Percentiles rank a stretch among this genome's conserved stretches.
phyloP scores from a whole-genome alignment of 2,329 filamentous ascomycete species.

The Penicillium sp. region DNA sequence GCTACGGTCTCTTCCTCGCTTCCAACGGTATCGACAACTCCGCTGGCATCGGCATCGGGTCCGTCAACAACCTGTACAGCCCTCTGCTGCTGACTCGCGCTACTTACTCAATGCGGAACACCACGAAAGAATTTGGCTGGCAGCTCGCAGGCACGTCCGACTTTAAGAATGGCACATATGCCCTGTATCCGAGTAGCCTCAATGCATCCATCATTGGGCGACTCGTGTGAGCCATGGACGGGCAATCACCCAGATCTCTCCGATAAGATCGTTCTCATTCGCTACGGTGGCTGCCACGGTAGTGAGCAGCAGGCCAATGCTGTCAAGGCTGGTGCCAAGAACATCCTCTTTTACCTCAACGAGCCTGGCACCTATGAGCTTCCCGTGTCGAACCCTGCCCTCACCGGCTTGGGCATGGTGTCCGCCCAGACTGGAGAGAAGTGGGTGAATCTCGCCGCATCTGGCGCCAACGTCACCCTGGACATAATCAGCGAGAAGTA shows the following conservation, averaged over 20 bases:
- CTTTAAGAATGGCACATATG: conserved; percentile 42
- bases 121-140: conserved; percentile 31
- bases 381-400: background rate
- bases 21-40: conserved; percentile 10
- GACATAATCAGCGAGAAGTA: conserved; percentile 13
- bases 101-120: conserved; percentile 29
- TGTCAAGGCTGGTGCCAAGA: conserved; percentile 58
- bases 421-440: conserved; percentile 13
- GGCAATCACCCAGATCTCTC: conserved; percentile 59
- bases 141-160: conserved; percentile 37
- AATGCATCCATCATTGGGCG: conserved; percentile 47
- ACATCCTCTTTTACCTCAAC: conserved; percentile 64
- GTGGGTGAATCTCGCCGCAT: conserved; percentile 14
- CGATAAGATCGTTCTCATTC: conserved; percentile 60
- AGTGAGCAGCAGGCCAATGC: conserved; percentile 57
- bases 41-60: conserved; percentile 44
- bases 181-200: conserved; percentile 54
- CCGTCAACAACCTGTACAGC: conserved; percentile 42
- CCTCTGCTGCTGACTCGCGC: conserved; percentile 32
- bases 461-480: conserved; percentile 15
- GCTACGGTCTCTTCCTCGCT: conserved; percentile 8
- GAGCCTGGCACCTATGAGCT: conserved; percentile 9
- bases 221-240: conserved; percentile 19
- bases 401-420: conserved; percentile 18
- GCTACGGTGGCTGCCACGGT: conserved; percentile 60